Evolutionary conservation across 257 asterid genomes (phyloP), one percentile per base, ranked within the genome.

Genomic region (Scutellaria galericulata): DNA sequence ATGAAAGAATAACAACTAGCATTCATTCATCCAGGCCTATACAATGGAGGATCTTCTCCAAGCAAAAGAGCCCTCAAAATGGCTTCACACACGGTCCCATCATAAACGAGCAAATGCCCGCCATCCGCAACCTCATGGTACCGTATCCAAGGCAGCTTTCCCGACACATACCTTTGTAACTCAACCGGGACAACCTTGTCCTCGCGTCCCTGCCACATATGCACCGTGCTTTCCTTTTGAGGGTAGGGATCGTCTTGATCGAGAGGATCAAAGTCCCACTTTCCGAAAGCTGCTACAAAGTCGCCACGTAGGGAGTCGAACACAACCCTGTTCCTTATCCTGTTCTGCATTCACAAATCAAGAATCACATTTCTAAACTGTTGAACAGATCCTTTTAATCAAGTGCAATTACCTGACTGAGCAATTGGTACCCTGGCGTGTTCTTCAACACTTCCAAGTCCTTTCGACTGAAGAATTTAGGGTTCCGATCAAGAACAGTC

Each of bases 261-360:
- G 80, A 88, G 67, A 0, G 98, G 98, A 58, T 95, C 97, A 41
- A 94, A 95, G 58, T 95, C 97, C 99, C 99, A 95, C 78, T 84
- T 88, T 12, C 93, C 86, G 22, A 87, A 95, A 1, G 93, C 98
- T 63, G 89, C 96, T 18, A 83, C 76, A 27, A 86, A 69, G 84
- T 95, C 99, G n/a, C 87, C 84, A 9, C 87, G 86, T 31, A 95
- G 79, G 70, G 98, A 89, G 73, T 95, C 95, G 3, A 88, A 92
- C 15, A 82, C 80, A 3, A 44, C 69, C 54, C 79, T 79, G 7
- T 86, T 48, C 79, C 86, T 78, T 4, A 89, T 78, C 75, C 88
- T 86, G 76, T 85, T 85, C 99, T 91, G 90, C 59, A 59, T 53
- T 56, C 12, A 10, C 31, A 68, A 46, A 41, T 41, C 47, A 63